Evolutionary conservation across 2,329 filamentous ascomycete genomes (phyloP).

Genomic region (Drechslera avenae): DNA sequence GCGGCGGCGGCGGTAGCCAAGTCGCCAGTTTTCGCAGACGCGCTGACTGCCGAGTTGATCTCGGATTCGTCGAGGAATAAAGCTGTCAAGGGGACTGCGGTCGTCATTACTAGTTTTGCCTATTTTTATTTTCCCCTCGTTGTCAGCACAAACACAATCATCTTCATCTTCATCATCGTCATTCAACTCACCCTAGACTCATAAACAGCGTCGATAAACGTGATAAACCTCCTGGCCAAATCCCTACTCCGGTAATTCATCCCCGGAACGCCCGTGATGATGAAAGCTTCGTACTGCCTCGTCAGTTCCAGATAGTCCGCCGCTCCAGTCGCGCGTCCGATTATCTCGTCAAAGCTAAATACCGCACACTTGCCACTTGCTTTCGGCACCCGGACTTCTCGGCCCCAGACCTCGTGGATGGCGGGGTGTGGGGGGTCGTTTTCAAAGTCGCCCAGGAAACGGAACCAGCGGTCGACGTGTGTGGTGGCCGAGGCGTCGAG

Average conservation of each 20-base stretch:
- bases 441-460: constrained; percentile 85
- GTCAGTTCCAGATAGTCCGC: constrained; percentile 95
- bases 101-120: constrained; percentile 94
- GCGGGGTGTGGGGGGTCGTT: constrained; percentile 76
- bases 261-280: constrained; percentile 87
- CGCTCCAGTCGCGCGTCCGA: constrained; percentile 84
- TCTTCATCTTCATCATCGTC: too few relatives aligned
- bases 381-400: constrained; percentile 83
- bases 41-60: constrained; percentile 53
- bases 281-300: constrained; percentile 87
- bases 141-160: too few relatives aligned
- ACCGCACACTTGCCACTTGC: constrained; percentile 87
- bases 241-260: constrained; percentile 90
- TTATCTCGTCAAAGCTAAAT: constrained; percentile 92
- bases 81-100: constrained; percentile 80
- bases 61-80: constrained; percentile 76
- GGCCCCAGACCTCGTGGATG: constrained; percentile 87
- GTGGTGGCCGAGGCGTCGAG: constrained; percentile 76
- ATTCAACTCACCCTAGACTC: constrained; percentile 63
- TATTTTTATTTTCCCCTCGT: too few relatives aligned
- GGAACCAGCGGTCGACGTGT: constrained; percentile 95
- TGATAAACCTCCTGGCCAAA: constrained; percentile 91
- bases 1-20: constrained; percentile 42
- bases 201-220: constrained; percentile 95
- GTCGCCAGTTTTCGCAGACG: constrained; percentile 47